These are phyloP conservation scores for Artemisia annua DNA, from an alignment of 129 eudicot species.

Conservation along the genomic window DNA sequence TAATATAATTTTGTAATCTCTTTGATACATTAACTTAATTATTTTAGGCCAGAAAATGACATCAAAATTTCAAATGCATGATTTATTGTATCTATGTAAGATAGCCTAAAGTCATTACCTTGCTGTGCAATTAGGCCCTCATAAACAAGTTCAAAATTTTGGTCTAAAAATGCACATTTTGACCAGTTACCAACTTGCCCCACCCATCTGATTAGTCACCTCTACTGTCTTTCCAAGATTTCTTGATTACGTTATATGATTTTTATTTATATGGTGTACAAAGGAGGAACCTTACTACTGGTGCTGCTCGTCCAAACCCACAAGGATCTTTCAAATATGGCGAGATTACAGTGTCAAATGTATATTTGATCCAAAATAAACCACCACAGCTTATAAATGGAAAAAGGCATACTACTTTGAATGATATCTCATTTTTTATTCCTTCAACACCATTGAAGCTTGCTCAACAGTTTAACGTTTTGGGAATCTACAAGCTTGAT, in stretches of 20 bases:
- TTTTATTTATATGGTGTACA: not conserved
- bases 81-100: no score
- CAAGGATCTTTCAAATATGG: slow-evolving; percentile 98
- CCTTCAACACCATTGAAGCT: slow-evolving; percentile 94
- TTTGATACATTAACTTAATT: no score
- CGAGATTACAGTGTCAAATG: slow-evolving; percentile 87
- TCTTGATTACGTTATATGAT: slow-evolving; percentile 2
- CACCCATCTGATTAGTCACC: not conserved
- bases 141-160: no score
- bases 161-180: no score
- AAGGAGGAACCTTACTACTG: slow-evolving; percentile 87
- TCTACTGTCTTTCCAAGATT: slow-evolving; percentile 26
- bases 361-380: slow-evolving; percentile 69
- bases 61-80: no score
- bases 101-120: no score
- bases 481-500: slow-evolving; percentile 91
- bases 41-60: no score
- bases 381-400: slow-evolving; percentile 87
- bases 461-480: slow-evolving; percentile 78
- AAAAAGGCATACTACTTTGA: slow-evolving; percentile 73
- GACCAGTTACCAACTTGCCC: no score
- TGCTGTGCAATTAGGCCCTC: no score
- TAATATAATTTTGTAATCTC: no score
- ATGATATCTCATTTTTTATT: slow-evolving; percentile 75
- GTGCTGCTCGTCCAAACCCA: slow-evolving; percentile 98